Conservation (phyloP, 2,329 filamentous ascomycete genomes). For the Pseudopyrenochaeta lycopersici region DNA sequence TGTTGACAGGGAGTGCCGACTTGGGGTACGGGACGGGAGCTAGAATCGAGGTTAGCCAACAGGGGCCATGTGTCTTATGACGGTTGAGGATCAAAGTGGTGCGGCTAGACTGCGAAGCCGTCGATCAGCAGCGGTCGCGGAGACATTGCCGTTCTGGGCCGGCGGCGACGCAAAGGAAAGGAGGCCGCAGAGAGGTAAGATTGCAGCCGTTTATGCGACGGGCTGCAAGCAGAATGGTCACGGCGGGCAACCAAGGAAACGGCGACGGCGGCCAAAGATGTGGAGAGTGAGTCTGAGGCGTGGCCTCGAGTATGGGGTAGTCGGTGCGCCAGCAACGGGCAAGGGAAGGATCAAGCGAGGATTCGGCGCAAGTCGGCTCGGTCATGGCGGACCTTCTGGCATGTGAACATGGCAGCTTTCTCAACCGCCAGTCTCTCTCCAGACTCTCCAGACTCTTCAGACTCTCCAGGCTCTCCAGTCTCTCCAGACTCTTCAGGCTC, state of each 20-base stretch:
- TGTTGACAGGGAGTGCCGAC: not conserved
- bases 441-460: not conserved
- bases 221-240: too few species aligned
- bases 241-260: not conserved
- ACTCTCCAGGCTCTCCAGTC: too few species aligned
- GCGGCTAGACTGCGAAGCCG: not conserved
- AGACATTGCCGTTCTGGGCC: too few species aligned
- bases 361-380: constrained; percentile 8
- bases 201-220: too few species aligned
- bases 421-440: not conserved
- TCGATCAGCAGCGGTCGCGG: too few species aligned
- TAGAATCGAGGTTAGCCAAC: not conserved
- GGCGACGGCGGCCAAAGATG: not conserved
- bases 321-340: not conserved
- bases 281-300: not conserved
- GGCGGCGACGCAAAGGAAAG: too few species aligned
- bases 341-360: constrained; percentile 11
- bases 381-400: not conserved
- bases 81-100: not conserved
- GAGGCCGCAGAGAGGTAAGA: too few species aligned
- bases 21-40: not conserved
- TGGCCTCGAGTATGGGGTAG: not conserved
- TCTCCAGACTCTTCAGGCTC: not conserved
- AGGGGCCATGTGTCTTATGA: not conserved
- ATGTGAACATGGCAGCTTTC: constrained; percentile 8